Evolutionary conservation across 2,329 filamentous ascomycete species (phyloP).

Genomic region (Nannizziopsis barbatae): DNA sequence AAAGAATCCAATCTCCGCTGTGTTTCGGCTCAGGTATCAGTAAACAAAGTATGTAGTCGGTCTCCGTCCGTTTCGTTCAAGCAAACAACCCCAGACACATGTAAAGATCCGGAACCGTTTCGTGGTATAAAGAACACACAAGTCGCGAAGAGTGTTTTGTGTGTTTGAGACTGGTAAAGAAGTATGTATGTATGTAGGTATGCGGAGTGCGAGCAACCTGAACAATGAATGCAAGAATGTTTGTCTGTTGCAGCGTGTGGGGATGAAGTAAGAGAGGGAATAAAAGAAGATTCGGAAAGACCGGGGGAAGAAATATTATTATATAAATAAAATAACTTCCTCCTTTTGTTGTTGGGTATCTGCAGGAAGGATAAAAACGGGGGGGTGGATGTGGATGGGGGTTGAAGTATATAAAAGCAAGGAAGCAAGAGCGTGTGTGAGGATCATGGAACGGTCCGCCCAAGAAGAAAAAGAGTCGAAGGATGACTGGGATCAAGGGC

Average conservation of each 20-base stretch:
- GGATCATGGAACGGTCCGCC: constrained; percentile 14
- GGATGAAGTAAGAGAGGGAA: too few species aligned
- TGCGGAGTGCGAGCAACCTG: not conserved
- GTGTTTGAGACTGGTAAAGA: too few species aligned
- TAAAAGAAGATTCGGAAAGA: not conserved
- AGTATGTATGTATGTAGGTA: not conserved
- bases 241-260: not conserved
- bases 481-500: not conserved
- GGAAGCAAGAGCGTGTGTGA: too few species aligned
- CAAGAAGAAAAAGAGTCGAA: too few species aligned
- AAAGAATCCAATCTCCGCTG: not conserved
- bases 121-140: not conserved
- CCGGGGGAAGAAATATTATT: not conserved
- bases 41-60: too few species aligned
- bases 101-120: not conserved
- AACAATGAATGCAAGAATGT: constrained; percentile 1
- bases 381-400: too few species aligned
- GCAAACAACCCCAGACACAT: constrained; percentile 7
- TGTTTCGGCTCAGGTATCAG: not conserved
- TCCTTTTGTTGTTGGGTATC: too few species aligned
- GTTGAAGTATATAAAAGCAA: too few species aligned
- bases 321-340: not conserved
- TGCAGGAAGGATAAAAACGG: too few species aligned
- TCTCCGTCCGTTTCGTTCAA: not conserved
- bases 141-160: not conserved